Conservation (phyloP, 306 rosid species). For the Hippophae gyantsensis region DNA sequence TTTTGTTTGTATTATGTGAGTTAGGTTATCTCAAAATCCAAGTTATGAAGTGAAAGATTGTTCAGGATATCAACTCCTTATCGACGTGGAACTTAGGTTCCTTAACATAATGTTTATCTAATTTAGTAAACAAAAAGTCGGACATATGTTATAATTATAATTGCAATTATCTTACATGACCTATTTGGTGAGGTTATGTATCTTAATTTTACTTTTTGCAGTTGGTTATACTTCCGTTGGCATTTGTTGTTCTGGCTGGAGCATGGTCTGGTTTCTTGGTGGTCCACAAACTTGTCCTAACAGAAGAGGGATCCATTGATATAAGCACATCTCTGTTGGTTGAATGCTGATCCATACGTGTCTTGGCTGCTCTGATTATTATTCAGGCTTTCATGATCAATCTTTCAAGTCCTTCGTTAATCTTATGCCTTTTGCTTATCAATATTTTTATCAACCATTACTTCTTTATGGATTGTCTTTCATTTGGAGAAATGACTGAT, state of each 20-base stretch:
- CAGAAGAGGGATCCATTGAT: constrained; percentile 83
- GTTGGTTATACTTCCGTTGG: constrained; percentile 73
- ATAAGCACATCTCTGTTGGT: constrained; percentile 63
- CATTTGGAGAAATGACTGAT: constrained; percentile 12
- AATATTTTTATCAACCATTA: background rate
- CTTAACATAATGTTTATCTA: no score
- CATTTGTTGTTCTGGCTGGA: constrained; percentile 65
- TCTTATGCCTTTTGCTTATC: background rate
- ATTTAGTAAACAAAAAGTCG: no score
- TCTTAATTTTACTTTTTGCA: constrained; percentile 29
- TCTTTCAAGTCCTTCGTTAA: background rate
- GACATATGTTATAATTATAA: no score
- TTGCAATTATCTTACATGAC: constrained; percentile 1
- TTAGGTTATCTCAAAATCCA: no score
- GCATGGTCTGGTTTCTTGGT: constrained; percentile 98
- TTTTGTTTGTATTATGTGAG: no score
- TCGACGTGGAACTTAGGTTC: no score
- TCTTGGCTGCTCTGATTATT: constrained; percentile 52
- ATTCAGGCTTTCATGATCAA: constrained; percentile 48
- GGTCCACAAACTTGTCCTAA: constrained; percentile 62
- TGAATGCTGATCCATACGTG: constrained; percentile 68
- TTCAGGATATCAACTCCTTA: no score
- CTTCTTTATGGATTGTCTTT: constrained; percentile 12
- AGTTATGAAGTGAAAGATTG: no score
- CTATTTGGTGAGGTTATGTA: constrained; percentile 11